Conservation (phyloP, 2,329 filamentous ascomycete genomes). For the Septoria petroselini region DNA sequence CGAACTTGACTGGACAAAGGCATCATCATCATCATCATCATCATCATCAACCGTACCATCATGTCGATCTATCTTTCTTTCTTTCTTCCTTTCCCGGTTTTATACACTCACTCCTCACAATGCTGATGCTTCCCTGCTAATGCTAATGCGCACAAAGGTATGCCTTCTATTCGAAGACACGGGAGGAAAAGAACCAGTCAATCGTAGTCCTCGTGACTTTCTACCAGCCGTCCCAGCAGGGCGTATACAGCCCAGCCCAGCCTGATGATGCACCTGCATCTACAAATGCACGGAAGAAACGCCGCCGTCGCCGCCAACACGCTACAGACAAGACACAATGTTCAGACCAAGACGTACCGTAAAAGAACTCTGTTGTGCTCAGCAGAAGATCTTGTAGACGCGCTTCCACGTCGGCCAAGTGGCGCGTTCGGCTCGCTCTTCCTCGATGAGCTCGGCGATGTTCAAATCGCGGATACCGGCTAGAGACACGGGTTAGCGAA, state of each 20-base stretch:
- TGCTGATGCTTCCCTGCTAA: too few relatives aligned
- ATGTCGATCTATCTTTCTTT: too few relatives aligned
- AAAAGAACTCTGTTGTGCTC: too few relatives aligned
- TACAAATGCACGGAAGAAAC: not conserved
- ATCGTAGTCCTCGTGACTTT: not conserved
- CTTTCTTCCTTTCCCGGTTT: too few relatives aligned
- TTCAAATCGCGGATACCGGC: constrained; percentile 85
- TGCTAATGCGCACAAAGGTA: not conserved
- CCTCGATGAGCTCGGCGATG: constrained; percentile 69
- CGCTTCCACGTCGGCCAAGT: constrained; percentile 50
- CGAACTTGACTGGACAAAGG: too few relatives aligned
- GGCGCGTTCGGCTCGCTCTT: constrained; percentile 72
- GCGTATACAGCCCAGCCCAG: constrained; percentile 1
- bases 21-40: too few relatives aligned
- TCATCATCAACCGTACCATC: too few relatives aligned
- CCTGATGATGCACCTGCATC: too few relatives aligned
- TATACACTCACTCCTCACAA: too few relatives aligned
- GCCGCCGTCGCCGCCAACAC: not conserved
- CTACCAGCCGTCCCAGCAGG: not conserved
- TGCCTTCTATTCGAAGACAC: not conserved
- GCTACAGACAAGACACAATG: not conserved
- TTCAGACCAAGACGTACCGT: not conserved
- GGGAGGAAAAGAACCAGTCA: too few relatives aligned
- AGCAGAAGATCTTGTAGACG: constrained; percentile 50
- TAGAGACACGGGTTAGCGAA: constrained; percentile 52